Evolutionary conservation across 2,329 filamentous ascomycete genomes (phyloP).

Genomic region (Lasiodiplodia citricola): DNA sequence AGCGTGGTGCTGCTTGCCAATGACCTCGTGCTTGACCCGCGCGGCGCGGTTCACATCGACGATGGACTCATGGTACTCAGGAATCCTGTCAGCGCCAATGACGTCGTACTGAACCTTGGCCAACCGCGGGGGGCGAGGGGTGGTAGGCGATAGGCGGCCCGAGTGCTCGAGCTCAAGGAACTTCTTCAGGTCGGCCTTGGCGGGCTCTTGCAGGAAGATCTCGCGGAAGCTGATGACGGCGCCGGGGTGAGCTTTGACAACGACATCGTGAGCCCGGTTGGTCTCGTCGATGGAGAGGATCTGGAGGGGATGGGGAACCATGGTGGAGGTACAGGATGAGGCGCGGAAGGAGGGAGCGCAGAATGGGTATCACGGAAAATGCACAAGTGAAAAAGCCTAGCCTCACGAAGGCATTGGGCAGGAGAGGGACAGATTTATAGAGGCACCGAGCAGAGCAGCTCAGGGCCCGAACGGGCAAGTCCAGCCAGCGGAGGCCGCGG

Average conservation of each 20-base stretch:
- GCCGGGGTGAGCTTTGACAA: constrained; percentile 49
- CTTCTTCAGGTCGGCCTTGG: constrained; percentile 54
- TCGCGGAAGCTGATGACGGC: constrained; percentile 54
- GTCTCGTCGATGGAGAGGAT: constrained; percentile 63
- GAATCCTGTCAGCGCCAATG: constrained; percentile 56
- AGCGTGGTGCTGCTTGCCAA: constrained; percentile 56
- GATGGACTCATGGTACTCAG: constrained; percentile 61
- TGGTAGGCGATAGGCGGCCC: constrained; percentile 43
- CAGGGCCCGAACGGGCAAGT: constrained; percentile 6
- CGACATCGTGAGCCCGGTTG: constrained; percentile 54
- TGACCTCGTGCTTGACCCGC: constrained; percentile 51
- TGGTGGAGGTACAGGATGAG: constrained; percentile 26
- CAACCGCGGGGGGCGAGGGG: constrained; percentile 54
- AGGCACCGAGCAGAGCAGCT: background rate
- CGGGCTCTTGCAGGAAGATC: constrained; percentile 58
- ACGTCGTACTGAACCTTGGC: constrained; percentile 64
- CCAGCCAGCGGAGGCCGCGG: constrained; percentile 18
- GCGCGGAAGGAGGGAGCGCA: background rate
- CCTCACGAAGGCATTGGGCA: background rate
- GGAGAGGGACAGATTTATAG: constrained; percentile 6
- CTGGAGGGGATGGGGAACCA: constrained; percentile 59
- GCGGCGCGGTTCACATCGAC: constrained; percentile 53
- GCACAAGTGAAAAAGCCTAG: background rate
- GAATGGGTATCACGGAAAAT: constrained; percentile 15
- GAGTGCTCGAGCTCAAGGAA: constrained; percentile 57